Evolutionary conservation across 495 filamentous ascomycete genomes (phyloP).

Genomic region (Podospora bellae-mahoneyi): DNA sequence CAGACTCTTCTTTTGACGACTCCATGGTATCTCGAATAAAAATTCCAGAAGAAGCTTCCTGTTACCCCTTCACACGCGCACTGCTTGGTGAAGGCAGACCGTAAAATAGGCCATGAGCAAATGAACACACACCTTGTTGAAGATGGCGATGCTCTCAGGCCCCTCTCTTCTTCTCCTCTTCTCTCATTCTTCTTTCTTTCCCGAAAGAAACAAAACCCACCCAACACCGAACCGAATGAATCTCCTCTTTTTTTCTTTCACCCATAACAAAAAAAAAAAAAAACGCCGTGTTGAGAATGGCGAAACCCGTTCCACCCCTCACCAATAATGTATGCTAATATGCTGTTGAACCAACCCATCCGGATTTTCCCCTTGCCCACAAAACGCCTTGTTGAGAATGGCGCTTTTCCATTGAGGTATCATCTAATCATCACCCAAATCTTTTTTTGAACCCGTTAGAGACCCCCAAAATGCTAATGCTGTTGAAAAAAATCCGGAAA

Average conservation of each 20-base stretch:
- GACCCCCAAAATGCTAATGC: slow-evolving; percentile 38
- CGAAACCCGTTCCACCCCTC: slow-evolving; percentile 2
- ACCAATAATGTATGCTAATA: slow-evolving; percentile 12
- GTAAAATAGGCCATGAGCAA: slow-evolving; percentile 13
- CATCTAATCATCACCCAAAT: slow-evolving; percentile 31
- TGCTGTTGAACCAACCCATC: slow-evolving; percentile 12
- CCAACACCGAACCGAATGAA: slow-evolving; percentile 15
- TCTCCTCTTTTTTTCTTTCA: neutral
- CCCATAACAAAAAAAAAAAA: neutral
- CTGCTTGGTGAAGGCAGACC: slow-evolving; percentile 26
- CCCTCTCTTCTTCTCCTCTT: neutral
- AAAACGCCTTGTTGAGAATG: slow-evolving; percentile 38
- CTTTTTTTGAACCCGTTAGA: slow-evolving; percentile 31
- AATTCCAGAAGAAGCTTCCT: slow-evolving; percentile 11
- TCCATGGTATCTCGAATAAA: slow-evolving; percentile 8
- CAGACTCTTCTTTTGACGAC: neutral
- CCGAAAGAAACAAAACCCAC: slow-evolving; percentile 5
- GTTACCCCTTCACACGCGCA: slow-evolving; percentile 19
- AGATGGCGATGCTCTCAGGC: slow-evolving; percentile 19
- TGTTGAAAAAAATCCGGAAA: slow-evolving; percentile 40
- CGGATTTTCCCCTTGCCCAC: slow-evolving; percentile 13
- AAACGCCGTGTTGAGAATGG: slow-evolving; percentile 8
- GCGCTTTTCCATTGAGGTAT: slow-evolving; percentile 35
- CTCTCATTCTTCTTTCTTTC: neutral
- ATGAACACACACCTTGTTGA: slow-evolving; percentile 28